phyloP scores from a whole-genome alignment of 768 basidiomycete species.

The Tulasnella calospora region DNA sequence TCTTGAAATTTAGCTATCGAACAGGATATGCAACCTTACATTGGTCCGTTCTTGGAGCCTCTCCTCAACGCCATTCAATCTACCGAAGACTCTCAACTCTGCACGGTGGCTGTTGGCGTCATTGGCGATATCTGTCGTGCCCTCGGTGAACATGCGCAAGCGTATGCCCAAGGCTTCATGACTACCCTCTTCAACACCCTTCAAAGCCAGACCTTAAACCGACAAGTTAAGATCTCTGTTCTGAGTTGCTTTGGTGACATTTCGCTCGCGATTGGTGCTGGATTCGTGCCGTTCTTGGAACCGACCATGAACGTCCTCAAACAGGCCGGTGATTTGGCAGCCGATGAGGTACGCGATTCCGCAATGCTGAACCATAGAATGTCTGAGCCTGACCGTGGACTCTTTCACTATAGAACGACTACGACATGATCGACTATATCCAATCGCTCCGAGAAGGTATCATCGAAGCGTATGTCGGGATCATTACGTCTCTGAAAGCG shows the following conservation, averaged over 20 bases:
- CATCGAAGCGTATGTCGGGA: conserved; percentile 92
- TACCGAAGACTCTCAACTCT: conserved; percentile 92
- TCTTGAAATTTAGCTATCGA: conserved; percentile 56
- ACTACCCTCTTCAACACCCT: conserved; percentile 85
- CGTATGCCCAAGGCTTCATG: conserved; percentile 88
- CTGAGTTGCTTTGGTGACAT: conserved; percentile 95
- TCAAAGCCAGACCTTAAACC: conserved; percentile 81
- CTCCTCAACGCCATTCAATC: conserved; percentile 84
- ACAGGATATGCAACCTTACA: conserved; percentile 71
- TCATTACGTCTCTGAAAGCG: conserved; percentile 85
- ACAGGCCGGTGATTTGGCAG: conserved; percentile 84
- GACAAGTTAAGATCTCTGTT: conserved; percentile 96
- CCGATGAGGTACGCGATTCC: conserved; percentile 65
- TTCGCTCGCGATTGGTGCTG: conserved; percentile 80
- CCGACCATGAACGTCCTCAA: conserved; percentile 86
- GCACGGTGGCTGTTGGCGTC: conserved; percentile 91
- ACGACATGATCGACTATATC: conserved; percentile 90
- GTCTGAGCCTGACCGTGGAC: conserved; percentile 8
- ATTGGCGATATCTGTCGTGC: conserved; percentile 97
- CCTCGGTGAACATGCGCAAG: conserved; percentile 73
- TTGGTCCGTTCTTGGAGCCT: conserved; percentile 77
- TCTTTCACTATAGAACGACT: conserved; percentile 55
- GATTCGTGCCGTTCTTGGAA: conserved; percentile 83
- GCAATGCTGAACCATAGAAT: background rate
- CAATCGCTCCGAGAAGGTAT: conserved; percentile 87